These are phyloP conservation scores for Pisolithus marmoratus DNA, from an alignment of 768 basidiomycete genomes.

Conservation along the genomic window DNA sequence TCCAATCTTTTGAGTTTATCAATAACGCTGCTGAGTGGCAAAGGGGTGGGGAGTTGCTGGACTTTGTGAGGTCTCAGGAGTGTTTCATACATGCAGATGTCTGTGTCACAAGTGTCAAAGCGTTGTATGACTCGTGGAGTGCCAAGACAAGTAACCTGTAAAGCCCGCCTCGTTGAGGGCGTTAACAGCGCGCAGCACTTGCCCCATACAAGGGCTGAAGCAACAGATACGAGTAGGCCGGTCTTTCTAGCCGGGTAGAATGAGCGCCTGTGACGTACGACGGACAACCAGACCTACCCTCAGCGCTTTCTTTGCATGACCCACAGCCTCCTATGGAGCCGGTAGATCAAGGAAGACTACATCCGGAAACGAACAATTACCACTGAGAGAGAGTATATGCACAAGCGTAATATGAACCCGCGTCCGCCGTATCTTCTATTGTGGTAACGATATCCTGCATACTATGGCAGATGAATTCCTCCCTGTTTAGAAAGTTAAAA, in stretches of 20 bases:
- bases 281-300: conserved; percentile 48
- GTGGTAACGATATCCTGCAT: conserved; percentile 71
- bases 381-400: background rate
- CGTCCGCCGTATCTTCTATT: conserved; percentile 65
- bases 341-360: conserved; percentile 97
- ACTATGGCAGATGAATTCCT: conserved; percentile 82
- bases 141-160: conserved; percentile 50
- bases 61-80: conserved; percentile 85
- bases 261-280: background rate
- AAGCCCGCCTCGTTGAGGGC: conserved; percentile 88
- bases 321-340: conserved; percentile 97
- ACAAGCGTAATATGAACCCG: conserved; percentile 46
- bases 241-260: conserved; percentile 57
- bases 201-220: conserved; percentile 98
- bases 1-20: conserved; percentile 73
- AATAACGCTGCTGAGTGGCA: conserved; percentile 49
- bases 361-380: conserved; percentile 6
- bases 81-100: conserved; percentile 94
- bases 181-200: conserved; percentile 87
- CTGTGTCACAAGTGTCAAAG: conserved; percentile 32
- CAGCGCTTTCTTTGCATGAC: conserved; percentile 75
- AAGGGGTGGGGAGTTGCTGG: conserved; percentile 45
- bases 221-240: conserved; percentile 87
- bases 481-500: conserved; percentile 39
- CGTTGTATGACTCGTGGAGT: conserved; percentile 2